Evolutionary conservation across 495 filamentous ascomycete genomes (phyloP), one percentile per base, ranked within the genome.

Genomic region (Achaetomiella virescens): DNA sequence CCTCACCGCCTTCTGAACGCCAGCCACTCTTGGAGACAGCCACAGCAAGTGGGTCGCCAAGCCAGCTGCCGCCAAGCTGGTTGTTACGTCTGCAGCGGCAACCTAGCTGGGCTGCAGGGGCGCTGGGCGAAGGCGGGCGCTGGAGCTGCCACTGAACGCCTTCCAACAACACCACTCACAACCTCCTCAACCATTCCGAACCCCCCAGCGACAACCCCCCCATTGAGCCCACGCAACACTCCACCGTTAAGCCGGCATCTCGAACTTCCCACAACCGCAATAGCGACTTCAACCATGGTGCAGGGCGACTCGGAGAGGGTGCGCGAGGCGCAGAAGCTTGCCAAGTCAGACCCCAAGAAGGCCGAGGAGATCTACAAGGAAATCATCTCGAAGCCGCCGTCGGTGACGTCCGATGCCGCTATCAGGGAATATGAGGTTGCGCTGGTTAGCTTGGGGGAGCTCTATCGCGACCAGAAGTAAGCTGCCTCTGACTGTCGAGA

Each of bases 341-440:
- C 79, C 54, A 91, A 88, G 76, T 79, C 82, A 57, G 81, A 96
- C 66, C 84, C 89, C 52, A 73, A 77, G 50, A 88, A 88, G 76
- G 91, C 92, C 50, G 89, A 90, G 71, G 75, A 77, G 53, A 84
- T 85, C 65, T 96, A 91, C 78, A 88, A 91, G 70, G 86, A 90
- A 36, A 86, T 97, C 67, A 82, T 97, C 59, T 85, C 91, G 31
- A 84, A 87, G 67, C 82, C 86, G 18, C 90, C 90, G 15, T 88
- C 89, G 31, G 84, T 84, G 33, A 91, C 83, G 47, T 81, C 78
- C 48, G 92, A 97, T 69, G 82, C 84, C 11, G 90, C 89, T 35
- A 80, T 92, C 58, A 84, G 83, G 70, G 89, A 95, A 65, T 97
- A 95, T 65, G 93, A 98, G 74, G 71, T 78, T 15, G 88, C 90